Base-by-base conservation (phyloP, 1,284 basidiomycete genomes). In the Ustilago crameri region DNA sequence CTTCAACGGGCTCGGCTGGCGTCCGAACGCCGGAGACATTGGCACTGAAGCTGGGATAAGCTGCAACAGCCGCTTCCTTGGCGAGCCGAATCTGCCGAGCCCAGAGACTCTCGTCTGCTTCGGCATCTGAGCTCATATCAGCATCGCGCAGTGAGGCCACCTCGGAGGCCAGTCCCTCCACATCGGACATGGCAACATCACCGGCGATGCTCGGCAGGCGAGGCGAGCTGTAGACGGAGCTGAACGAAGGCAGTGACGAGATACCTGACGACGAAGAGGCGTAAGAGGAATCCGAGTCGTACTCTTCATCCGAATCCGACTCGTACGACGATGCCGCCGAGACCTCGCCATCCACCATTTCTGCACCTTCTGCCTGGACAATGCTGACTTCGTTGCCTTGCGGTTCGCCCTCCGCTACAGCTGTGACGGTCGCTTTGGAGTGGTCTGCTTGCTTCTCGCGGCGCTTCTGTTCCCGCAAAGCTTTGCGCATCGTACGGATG, bases 241-340 rank as follows among this genome's bases (percentile, higher is more conserved):
- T 67, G 56, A 67, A 72, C 2, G 69, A 72, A 7, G 69, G 69
- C 9, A 72, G 47, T 10, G 69, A 72, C 2, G 69, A 72, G 50
- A 72, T 54, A 50, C 50, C 60, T 9, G 61, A 60, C 1, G 52
- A 55, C 1, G 58, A 54, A 2, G 30, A 30, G 30, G 30, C 30
- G 34, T 37, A 52, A 14, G 59, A 57, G 3, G 53, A 71, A 38
- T 71, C 68, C 17, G 68, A 71, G 2, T 60, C 57, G 54, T 70
- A 64, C 9, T 53, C 52, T 14, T 46, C 47, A 0, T 55, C 53
- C 1, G 56, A 60, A 9, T 45, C 49, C 30, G 53, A 57, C 3
- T 61, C 61, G 47, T 51, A 42, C 2, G 46, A 42, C 1, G 64
- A 57, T n/a, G 14, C 42, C 3, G 32, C 35, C 0, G 45, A 40